Percentiles rank a stretch among this genome's conserved stretches.
phyloP scores from a whole-genome alignment of 2,329 filamentous ascomycete genomes.

The Microsporum canis region DNA sequence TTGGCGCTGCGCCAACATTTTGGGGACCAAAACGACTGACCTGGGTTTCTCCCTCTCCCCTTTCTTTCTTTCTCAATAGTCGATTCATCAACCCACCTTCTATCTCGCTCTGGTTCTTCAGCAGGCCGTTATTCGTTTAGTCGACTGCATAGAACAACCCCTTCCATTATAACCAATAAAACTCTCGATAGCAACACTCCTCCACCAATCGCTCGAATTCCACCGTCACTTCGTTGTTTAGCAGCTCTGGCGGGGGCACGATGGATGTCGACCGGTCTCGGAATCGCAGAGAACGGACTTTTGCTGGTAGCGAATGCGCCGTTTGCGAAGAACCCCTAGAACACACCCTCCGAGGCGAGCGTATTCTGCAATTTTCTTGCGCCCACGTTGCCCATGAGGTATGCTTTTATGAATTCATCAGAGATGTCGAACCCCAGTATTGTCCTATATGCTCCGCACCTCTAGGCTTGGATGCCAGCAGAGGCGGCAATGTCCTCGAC shows the following conservation, averaged over 20 bases:
- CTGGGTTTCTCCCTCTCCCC: slow-evolving; percentile 7
- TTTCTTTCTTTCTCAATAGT: not conserved
- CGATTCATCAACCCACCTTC: not conserved
- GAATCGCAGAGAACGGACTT: slow-evolving; percentile 78
- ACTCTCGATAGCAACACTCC: not conserved
- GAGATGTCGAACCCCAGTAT: slow-evolving; percentile 84
- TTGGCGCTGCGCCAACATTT: not conserved
- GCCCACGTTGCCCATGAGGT: slow-evolving; percentile 96
- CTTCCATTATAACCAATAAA: not conserved
- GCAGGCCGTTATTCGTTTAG: not conserved
- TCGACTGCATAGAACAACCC: not conserved
- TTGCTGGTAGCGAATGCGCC: slow-evolving; percentile 86
- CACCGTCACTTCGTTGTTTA: not conserved
- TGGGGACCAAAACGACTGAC: slow-evolving; percentile 2
- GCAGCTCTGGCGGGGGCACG: slow-evolving; percentile 34
- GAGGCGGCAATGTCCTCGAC: slow-evolving; percentile 84
- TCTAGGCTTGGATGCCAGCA: slow-evolving; percentile 79
- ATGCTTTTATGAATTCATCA: slow-evolving; percentile 97
- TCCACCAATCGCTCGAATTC: slow-evolving; percentile 3
- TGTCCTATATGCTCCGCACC: slow-evolving; percentile 91
- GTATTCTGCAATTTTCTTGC: slow-evolving; percentile 90
- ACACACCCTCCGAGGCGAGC: slow-evolving; percentile 85
- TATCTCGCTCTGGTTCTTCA: slow-evolving; percentile 1
- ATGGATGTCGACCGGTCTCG: slow-evolving; percentile 67
- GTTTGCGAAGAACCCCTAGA: slow-evolving; percentile 95